phyloP scores from a whole-genome alignment of 345 rosid genomes.

The Camelina hispida region DNA sequence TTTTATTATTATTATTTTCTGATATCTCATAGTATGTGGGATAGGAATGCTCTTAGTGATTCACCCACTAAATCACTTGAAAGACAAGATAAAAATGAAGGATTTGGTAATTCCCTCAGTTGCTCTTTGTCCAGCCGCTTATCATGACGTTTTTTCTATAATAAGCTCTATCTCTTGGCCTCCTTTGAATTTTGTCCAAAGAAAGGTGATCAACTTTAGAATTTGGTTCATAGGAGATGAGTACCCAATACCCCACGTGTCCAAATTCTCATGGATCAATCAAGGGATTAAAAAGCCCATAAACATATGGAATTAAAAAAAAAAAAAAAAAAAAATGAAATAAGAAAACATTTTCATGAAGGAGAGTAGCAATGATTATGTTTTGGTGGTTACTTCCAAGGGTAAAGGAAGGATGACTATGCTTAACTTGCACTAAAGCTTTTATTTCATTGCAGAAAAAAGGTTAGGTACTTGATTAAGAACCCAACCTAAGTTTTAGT shows the following conservation, averaged over 20 bases:
- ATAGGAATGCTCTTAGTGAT: too few relatives aligned
- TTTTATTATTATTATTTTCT: too few relatives aligned
- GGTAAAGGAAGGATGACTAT: constrained; percentile 22
- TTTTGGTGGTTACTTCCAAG: constrained; percentile 40
- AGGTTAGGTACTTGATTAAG: constrained; percentile 40
- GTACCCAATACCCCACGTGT: constrained; percentile 31
- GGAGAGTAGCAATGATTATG: constrained; percentile 26
- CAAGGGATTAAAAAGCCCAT: constrained; percentile 6
- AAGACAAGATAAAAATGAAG: not conserved
- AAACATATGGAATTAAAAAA: not conserved
- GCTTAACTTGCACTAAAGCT: constrained; percentile 47
- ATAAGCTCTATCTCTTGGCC: not conserved
- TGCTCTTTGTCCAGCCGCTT: constrained; percentile 1
- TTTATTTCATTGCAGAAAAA: constrained; percentile 27
- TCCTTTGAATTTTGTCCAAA: constrained; percentile 13
- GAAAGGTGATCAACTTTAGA: constrained; percentile 22
- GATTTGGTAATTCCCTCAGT: not conserved
- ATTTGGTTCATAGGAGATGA: constrained; percentile 5
- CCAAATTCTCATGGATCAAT: constrained; percentile 33
- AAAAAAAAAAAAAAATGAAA: not conserved
- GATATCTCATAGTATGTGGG: too few relatives aligned
- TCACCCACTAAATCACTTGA: not conserved
- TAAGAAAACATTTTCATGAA: constrained; percentile 8
- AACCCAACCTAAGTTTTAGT: constrained; percentile 37
- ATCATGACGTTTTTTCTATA: not conserved